phyloP scores from a whole-genome alignment of 2,329 filamentous ascomycete species.

The Penicillium frequentans region DNA sequence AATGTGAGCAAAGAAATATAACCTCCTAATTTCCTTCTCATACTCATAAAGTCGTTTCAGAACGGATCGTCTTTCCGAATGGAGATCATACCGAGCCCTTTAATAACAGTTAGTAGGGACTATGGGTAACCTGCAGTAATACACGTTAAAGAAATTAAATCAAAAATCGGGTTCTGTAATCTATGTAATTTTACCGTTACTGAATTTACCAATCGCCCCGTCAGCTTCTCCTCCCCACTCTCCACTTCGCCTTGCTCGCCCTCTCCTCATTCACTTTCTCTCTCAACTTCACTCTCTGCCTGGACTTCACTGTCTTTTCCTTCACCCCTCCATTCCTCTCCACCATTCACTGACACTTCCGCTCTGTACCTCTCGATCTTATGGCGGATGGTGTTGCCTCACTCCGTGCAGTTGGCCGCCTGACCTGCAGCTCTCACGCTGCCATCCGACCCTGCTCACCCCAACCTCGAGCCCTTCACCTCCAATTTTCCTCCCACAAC shows the following conservation, averaged over 20 bases:
- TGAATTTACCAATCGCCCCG: slow-evolving; percentile 19
- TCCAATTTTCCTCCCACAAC: slow-evolving; percentile 6
- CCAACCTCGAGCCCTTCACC: slow-evolving; percentile 14
- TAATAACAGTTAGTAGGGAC: background rate
- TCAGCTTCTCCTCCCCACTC: slow-evolving; percentile 25
- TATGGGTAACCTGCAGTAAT: background rate
- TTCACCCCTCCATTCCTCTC: background rate
- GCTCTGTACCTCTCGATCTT: slow-evolving; percentile 19
- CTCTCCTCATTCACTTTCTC: slow-evolving; percentile 16
- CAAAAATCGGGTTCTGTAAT: background rate
- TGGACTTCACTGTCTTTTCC: slow-evolving; percentile 15
- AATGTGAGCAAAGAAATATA: background rate
- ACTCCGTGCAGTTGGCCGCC: slow-evolving; percentile 36
- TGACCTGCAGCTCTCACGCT: slow-evolving; percentile 41
- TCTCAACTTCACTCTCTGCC: slow-evolving; percentile 20
- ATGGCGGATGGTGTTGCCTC: slow-evolving; percentile 34
- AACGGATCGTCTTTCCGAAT: slow-evolving; percentile 7
- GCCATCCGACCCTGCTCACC: slow-evolving; percentile 30
- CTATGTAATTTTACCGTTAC: background rate
- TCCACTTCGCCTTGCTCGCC: slow-evolving; percentile 24
- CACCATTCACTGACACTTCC: slow-evolving; percentile 10
- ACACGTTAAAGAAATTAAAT: background rate
- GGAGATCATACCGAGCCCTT: slow-evolving; percentile 1
- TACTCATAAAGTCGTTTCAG: background rate
- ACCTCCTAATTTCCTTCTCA: background rate